Percentiles rank a stretch among this genome's conserved stretches.
These are phyloP conservation scores for Fusarium sp. DNA, from an alignment of 2,329 filamentous ascomycete species.

Conservation along the genomic window DNA sequence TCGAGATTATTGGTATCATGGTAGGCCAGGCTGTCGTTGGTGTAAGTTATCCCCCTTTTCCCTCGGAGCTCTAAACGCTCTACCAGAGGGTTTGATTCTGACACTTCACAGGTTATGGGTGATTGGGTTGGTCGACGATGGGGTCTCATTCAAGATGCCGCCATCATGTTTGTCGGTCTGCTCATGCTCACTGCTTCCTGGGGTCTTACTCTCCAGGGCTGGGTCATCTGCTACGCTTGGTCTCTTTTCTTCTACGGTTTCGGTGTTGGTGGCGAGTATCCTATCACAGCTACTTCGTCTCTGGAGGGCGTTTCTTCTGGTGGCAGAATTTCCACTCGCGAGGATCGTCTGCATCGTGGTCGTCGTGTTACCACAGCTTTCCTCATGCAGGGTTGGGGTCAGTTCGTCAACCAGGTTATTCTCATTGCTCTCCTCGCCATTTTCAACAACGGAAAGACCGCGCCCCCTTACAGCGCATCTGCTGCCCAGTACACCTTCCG, in stretches of 20 bases:
- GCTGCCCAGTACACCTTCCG: conserved; percentile 92
- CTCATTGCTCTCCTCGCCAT: conserved; percentile 88
- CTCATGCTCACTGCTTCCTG: conserved; percentile 92
- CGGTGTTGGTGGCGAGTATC: conserved; percentile 87
- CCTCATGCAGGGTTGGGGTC: conserved; percentile 98
- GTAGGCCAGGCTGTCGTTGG: conserved; percentile 91
- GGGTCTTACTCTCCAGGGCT: conserved; percentile 88
- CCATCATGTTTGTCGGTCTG: conserved; percentile 93
- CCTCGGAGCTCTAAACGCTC: not conserved
- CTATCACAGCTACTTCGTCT: conserved; percentile 94
- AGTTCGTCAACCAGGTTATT: conserved; percentile 92
- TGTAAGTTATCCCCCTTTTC: conserved; percentile 57
- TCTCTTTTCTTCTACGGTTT: conserved; percentile 82
- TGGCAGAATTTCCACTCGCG: conserved; percentile 87
- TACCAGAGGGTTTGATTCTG: conserved; percentile 12
- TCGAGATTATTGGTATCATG: conserved; percentile 96
- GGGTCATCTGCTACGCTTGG: conserved; percentile 98
- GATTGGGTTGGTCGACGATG: conserved; percentile 89
- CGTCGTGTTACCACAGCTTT: conserved; percentile 96
- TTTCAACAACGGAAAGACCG: conserved; percentile 82
- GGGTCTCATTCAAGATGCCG: conserved; percentile 94
- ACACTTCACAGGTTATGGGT: conserved; percentile 62
- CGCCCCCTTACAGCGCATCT: conserved; percentile 80
- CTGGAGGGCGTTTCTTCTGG: conserved; percentile 92
- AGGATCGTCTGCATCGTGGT: conserved; percentile 94